These are phyloP conservation scores for Colletotrichum tamarilloi DNA, from an alignment of 2,329 filamentous ascomycete genomes.

Conservation along the genomic window DNA sequence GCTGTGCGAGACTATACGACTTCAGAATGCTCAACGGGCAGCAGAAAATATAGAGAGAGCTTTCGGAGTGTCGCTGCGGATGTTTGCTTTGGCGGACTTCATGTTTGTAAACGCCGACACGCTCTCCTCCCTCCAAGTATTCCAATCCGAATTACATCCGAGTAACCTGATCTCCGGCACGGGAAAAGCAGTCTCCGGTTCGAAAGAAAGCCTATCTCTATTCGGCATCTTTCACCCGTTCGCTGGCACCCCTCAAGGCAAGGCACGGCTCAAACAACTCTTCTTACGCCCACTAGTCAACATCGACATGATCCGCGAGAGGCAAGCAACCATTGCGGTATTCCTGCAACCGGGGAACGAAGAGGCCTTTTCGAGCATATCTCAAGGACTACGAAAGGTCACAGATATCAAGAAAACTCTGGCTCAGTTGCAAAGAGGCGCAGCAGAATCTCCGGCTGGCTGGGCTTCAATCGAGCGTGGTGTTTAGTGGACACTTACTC, in stretches of 20 bases:
- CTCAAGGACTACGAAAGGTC: constrained; percentile 73
- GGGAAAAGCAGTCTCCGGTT: constrained; percentile 67
- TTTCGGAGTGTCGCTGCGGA: constrained; percentile 62
- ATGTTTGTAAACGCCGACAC: constrained; percentile 89
- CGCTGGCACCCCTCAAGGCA: constrained; percentile 83
- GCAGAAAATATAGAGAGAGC: not conserved
- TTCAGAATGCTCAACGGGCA: not conserved
- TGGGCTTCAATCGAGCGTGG: constrained; percentile 68
- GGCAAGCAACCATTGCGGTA: constrained; percentile 75
- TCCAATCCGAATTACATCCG: constrained; percentile 85
- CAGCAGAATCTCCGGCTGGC: constrained; percentile 61
- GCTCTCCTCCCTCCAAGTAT: constrained; percentile 83
- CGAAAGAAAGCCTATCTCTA: constrained; percentile 85
- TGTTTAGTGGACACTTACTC: constrained; percentile 77
- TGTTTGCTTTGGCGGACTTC: constrained; percentile 74
- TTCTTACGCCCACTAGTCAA: constrained; percentile 85
- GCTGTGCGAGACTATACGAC: constrained; percentile 80
- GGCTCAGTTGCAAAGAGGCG: constrained; percentile 79
- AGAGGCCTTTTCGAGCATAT: constrained; percentile 64
- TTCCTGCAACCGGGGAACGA: constrained; percentile 77
- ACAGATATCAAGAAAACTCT: constrained; percentile 80
- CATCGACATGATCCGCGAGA: constrained; percentile 73
- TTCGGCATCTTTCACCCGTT: constrained; percentile 85
- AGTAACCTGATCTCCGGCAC: constrained; percentile 82
- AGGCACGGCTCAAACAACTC: constrained; percentile 76